Conservation (phyloP, 2,329 filamentous ascomycete species). For the Colletotrichum sp. region DNA sequence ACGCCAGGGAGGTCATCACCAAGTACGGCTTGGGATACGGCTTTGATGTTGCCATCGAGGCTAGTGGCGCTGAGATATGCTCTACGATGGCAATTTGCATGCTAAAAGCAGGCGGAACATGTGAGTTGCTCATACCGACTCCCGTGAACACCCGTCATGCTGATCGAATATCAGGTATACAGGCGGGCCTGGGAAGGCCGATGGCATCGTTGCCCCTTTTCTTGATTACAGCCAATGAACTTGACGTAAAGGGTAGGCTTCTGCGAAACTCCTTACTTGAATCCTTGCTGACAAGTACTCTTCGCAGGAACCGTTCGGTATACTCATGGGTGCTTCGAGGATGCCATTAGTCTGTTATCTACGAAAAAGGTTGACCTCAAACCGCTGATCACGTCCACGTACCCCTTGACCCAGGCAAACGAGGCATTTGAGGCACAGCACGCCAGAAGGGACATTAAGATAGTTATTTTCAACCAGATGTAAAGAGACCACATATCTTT, state of each 20-base stretch:
- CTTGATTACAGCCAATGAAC: conserved; percentile 26
- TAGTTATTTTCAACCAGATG: background rate
- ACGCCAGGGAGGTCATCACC: background rate
- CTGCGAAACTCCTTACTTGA: accelerated
- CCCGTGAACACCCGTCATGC: background rate
- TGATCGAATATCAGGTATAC: background rate
- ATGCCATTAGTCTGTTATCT: conserved; percentile 26
- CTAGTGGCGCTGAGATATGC: background rate
- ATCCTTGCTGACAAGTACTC: background rate
- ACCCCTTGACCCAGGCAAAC: conserved; percentile 21
- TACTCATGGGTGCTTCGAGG: conserved; percentile 28
- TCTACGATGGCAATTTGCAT: background rate
- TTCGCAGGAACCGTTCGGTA: conserved; percentile 27
- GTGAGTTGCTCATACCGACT: background rate
- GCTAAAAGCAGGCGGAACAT: background rate
- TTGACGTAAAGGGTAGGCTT: conserved; percentile 25
- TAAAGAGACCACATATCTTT: background rate
- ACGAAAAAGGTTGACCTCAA: conserved; percentile 26
- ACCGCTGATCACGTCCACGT: conserved; percentile 29
- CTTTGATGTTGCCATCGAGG: background rate
- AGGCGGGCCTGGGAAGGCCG: conserved; percentile 27
- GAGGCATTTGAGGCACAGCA: conserved; percentile 28
- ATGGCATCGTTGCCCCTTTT: conserved; percentile 25
- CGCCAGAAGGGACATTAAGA: conserved; percentile 6
- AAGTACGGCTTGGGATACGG: background rate